phyloP scores from a whole-genome alignment of 2,329 filamentous ascomycete genomes.

The Diaporthe velutina region DNA sequence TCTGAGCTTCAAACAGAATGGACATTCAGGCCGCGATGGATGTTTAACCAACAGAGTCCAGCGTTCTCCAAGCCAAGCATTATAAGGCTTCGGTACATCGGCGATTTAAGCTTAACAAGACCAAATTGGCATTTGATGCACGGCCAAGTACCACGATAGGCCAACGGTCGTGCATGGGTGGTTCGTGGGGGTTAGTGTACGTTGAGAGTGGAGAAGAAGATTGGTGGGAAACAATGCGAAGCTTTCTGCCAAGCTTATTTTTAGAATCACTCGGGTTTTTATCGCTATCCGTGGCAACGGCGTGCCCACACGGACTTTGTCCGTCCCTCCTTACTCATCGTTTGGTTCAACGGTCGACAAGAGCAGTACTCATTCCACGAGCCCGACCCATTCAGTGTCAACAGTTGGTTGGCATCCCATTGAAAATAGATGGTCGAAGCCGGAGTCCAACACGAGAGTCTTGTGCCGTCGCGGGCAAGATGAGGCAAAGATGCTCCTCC shows the following conservation, averaged over 20 bases:
- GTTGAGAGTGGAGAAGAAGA: neutral
- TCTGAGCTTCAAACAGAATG: neutral
- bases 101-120: neutral
- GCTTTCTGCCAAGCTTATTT: conserved; percentile 3
- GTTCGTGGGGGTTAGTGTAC: neutral
- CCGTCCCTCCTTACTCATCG: neutral
- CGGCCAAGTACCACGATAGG: neutral
- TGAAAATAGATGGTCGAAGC: neutral
- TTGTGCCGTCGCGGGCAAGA: neutral
- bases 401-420: neutral
- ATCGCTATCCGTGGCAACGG: neutral
- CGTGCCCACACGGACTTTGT: neutral
- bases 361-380: neutral
- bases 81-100: neutral
- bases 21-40: neutral
- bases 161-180: neutral
- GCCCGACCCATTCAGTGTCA: neutral
- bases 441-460: neutral
- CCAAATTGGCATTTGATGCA: neutral
- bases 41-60: neutral
- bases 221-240: neutral
- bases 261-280: neutral
- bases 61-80: neutral
- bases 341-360: neutral
- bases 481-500: neutral